Percentiles rank a stretch among this genome's conserved stretches.
These are phyloP conservation scores for Coniochaeta prunicola DNA, from an alignment of 2,329 filamentous ascomycete genomes.

Conservation along the genomic window DNA sequence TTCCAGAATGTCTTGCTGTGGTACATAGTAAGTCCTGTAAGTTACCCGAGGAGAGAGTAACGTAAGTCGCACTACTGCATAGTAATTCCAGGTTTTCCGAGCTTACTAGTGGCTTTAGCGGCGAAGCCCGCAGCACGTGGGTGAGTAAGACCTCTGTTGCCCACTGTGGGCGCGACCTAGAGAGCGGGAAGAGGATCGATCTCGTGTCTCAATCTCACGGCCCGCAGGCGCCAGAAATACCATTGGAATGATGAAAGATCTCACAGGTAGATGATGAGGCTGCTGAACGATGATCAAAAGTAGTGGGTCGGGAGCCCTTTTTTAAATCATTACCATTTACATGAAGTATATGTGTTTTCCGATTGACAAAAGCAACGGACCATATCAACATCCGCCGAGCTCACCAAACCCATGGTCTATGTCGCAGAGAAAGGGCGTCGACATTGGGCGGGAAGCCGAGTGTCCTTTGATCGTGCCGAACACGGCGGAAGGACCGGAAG, in stretches of 20 bases:
- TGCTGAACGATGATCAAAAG: not conserved
- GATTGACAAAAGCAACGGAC: not conserved
- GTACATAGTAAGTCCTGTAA: no score
- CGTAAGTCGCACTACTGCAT: no score
- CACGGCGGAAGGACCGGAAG: not conserved
- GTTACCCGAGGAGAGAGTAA: no score
- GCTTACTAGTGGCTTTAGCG: no score
- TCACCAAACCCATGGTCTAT: not conserved
- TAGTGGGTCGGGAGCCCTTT: not conserved
- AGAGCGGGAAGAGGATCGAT: no score
- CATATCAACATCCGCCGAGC: not conserved
- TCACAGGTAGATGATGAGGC: not conserved
- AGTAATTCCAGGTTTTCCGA: no score
- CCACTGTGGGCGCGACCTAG: no score
- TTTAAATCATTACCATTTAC: conserved; percentile 1
- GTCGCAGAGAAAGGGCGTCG: not conserved
- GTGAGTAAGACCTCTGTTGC: no score
- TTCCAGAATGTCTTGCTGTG: no score
- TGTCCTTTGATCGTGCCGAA: not conserved
- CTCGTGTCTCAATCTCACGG: no score
- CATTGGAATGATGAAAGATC: not conserved
- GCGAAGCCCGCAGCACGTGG: no score
- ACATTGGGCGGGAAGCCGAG: no score
- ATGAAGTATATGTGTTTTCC: conserved; percentile 1
- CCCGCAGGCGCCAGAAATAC: not conserved